A percentile compares a stretch with the other conserved stretches of the same genome.
These are phyloP conservation scores for Phytophthora capsici DNA, from an alignment of 352 stramenopile genomes.

Conservation along the genomic window DNA sequence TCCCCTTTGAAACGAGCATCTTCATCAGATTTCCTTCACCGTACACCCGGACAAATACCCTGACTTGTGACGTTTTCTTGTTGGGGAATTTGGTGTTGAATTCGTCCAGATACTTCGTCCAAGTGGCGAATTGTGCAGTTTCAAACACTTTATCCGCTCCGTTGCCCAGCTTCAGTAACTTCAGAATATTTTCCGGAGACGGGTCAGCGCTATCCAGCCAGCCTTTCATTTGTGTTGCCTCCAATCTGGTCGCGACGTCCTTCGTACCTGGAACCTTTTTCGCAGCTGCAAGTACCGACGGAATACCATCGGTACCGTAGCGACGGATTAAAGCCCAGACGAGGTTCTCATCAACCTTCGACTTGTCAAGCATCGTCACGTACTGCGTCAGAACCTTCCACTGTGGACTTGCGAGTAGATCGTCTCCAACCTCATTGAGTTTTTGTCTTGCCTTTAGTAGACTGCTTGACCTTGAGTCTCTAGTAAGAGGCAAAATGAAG, in stretches of 20 bases:
- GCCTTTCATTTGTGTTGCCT: not conserved
- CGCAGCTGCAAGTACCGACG: not conserved
- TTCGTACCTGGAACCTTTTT: not conserved
- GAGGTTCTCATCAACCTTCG: not conserved
- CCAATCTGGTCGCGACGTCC: not conserved
- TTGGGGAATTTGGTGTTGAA: not conserved
- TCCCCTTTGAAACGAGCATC: not conserved
- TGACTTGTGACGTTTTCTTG: not conserved
- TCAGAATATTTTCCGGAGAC: too few relatives aligned
- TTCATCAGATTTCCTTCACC: not conserved
- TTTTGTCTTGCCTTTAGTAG: too few relatives aligned
- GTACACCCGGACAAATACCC: not conserved
- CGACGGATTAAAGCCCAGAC: not conserved
- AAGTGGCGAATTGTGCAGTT: too few relatives aligned
- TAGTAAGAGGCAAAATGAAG: too few relatives aligned
- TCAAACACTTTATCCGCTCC: not conserved
- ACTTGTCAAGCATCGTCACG: not conserved
- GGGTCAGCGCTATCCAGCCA: not conserved
- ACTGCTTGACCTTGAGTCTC: too few relatives aligned
- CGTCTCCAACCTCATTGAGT: not conserved
- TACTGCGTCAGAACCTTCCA: not conserved
- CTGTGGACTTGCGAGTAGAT: not conserved
- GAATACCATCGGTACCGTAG: not conserved
- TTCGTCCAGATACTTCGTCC: too few relatives aligned
- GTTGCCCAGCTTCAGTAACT: too few relatives aligned